Conservation (phyloP, 1,139 yeast genomes). For the Pichia sp. region DNA sequence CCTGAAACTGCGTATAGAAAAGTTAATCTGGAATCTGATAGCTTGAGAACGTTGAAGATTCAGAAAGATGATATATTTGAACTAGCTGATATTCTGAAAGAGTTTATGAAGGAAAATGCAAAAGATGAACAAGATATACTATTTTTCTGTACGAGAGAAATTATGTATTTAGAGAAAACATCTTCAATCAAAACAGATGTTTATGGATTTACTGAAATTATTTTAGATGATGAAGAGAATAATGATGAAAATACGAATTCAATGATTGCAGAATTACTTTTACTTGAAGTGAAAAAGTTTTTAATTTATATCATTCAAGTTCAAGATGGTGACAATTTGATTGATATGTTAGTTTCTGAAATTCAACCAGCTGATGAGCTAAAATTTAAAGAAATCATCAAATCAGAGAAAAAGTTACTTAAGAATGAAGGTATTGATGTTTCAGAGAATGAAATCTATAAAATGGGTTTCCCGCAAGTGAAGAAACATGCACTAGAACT, state of each 20-base stretch:
- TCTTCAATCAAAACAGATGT: conserved; percentile 14
- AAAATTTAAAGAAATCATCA: conserved; percentile 48
- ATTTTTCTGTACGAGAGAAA: conserved; percentile 31
- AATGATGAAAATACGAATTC: conserved; percentile 30
- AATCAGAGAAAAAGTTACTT: conserved; percentile 34
- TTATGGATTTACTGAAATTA: conserved; percentile 12
- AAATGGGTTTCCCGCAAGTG: conserved; percentile 61
- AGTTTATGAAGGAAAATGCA: conserved; percentile 41
- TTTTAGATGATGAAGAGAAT: conserved; percentile 8
- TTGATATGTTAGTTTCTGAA: conserved; percentile 67
- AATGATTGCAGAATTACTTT: conserved; percentile 39
- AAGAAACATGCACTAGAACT: conserved; percentile 72
- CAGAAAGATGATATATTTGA: conserved; percentile 58
- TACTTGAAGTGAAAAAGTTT: conserved; percentile 78
- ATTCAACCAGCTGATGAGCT: conserved; percentile 64
- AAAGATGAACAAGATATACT: conserved; percentile 49
- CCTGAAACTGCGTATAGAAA: conserved; percentile 57
- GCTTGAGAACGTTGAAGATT: conserved; percentile 35
- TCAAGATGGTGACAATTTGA: conserved; percentile 64
- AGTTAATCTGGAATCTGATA: conserved; percentile 35
- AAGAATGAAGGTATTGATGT: conserved; percentile 23
- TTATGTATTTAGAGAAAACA: conserved; percentile 4
- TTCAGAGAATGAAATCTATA: conserved; percentile 45
- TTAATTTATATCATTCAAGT: conserved; percentile 73
- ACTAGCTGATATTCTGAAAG: conserved; percentile 50